Base-by-base conservation (phyloP, 192 early-diverging fungal genomes). In the Entophlyctis luteolus region DNA sequence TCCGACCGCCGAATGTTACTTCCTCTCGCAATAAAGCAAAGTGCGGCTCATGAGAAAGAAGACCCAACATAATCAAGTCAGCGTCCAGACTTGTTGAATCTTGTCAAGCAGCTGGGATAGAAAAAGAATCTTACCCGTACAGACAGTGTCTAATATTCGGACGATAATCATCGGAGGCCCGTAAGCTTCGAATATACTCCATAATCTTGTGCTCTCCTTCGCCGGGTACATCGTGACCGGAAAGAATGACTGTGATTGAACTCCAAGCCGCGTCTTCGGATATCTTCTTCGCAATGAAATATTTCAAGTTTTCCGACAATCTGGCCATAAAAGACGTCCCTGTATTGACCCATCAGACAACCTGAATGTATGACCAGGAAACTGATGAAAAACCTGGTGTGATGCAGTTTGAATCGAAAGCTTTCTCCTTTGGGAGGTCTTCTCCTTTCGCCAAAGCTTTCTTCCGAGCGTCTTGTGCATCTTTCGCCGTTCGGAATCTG, bases 201-300 rank as follows among this genome's bases (percentile, higher is more conserved):
- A 98, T 99, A 71, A 99, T 94, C 80, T 98, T 99, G 77, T 99
- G 96, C 76, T 99, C 96, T 39, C 96, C 96, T 79, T 99, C 96
- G 53, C 96, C 96, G 3, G 96, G 94, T 0, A 98, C 94, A 28
- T 89, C 93, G 59, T 94, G 93, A 50, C 97, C 96, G 0, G 91
- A 93, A 6, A 99, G 72, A 56, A 99, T 84, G 12, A 98, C 90
- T 60, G 94, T 91, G 38, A 94, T 72, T 58, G 78, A 67, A 68
- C 79, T 81, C 96, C 96, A 99, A 22, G 86, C 84, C 14, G 91
- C 84, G 68, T 98, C 93, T 32, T 84, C 85, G 48, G 92, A 93
- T 39, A 95, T 81, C 62, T 92, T 94, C 27, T 88, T 80, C 48
- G 88, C 89, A 55, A 96, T 81, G 72, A 91, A 93, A 73, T 95